Evolutionary conservation across 331 rosid genomes (phyloP).

Genomic region (Ulmus americana): DNA sequence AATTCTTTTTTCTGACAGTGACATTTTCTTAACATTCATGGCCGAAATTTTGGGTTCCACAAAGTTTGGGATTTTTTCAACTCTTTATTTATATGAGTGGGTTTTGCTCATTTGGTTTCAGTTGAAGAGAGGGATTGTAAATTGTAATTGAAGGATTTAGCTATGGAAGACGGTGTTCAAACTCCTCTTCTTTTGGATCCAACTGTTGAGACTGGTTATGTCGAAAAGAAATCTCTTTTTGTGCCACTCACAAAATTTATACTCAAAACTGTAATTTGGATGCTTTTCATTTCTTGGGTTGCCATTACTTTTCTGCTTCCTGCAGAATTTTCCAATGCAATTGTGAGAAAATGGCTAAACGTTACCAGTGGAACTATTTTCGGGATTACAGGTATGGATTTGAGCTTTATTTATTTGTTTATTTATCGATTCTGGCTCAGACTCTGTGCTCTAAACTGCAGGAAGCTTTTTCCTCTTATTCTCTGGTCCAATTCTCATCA

Average conservation of each 20-base stretch:
- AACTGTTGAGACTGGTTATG: conserved; percentile 25
- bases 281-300: conserved; percentile 49
- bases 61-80: background rate
- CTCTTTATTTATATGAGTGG: conserved; percentile 15
- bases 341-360: conserved; percentile 26
- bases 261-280: conserved; percentile 43
- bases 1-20: background rate
- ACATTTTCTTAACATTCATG: conserved; percentile 3
- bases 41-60: conserved; percentile 33
- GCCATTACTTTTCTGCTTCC: conserved; percentile 49
- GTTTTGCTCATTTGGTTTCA: background rate
- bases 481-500: conserved; percentile 53
- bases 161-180: conserved; percentile 41
- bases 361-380: conserved; percentile 29
- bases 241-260: conserved; percentile 38
- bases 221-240: conserved; percentile 19
- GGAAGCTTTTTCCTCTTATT: conserved; percentile 56
- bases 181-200: conserved; percentile 40
- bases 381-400: conserved; percentile 48
- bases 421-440: conserved; percentile 12
- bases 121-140: background rate
- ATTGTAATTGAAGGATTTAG: background rate
- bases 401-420: background rate
- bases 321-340: conserved; percentile 21
- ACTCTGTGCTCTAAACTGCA: conserved; percentile 29